A percentile compares a stretch with the other conserved stretches of the same genome.
Evolutionary conservation across 352 stramenopile species (phyloP).

Genomic region (Globisporangium canariense): DNA sequence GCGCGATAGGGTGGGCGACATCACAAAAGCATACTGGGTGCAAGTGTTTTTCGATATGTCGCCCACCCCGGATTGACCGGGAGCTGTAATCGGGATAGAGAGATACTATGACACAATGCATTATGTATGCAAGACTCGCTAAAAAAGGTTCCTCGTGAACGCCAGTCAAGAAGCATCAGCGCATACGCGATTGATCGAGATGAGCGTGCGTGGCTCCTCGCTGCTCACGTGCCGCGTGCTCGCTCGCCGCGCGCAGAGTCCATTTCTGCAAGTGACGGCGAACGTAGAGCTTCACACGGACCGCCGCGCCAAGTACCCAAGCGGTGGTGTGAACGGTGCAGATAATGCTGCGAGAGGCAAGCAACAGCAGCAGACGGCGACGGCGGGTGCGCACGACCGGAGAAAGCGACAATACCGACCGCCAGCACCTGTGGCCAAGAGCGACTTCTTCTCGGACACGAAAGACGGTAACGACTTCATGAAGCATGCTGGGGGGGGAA

Average conservation of each 20-base stretch:
- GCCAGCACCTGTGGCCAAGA: background rate
- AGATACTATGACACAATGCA: too few relatives aligned
- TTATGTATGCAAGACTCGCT: too few relatives aligned
- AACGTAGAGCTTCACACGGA: constrained; percentile 16
- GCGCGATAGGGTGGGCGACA: too few relatives aligned
- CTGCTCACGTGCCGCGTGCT: constrained; percentile 17
- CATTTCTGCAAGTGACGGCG: background rate
- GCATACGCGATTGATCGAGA: background rate
- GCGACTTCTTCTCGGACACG: constrained; percentile 11
- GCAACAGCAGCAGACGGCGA: background rate
- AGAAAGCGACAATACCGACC: constrained; percentile 21
- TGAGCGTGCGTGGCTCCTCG: constrained; percentile 16
- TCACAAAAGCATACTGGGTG: too few relatives aligned
- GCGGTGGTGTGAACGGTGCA: constrained; percentile 4
- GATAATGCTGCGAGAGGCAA: background rate
- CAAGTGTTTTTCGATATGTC: too few relatives aligned
- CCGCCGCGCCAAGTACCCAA: constrained; percentile 12
- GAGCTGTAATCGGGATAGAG: too few relatives aligned
- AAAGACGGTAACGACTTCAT: constrained; percentile 9
- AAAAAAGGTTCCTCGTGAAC: too few relatives aligned
- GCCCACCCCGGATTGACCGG: too few relatives aligned
- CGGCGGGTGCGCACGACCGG: constrained; percentile 10
- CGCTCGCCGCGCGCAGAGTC: constrained; percentile 3
- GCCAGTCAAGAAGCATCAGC: too few relatives aligned
- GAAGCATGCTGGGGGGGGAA: too few relatives aligned